Evolutionary conservation across 306 rosid species (phyloP).

Genomic region (Quercus engelmannii): DNA sequence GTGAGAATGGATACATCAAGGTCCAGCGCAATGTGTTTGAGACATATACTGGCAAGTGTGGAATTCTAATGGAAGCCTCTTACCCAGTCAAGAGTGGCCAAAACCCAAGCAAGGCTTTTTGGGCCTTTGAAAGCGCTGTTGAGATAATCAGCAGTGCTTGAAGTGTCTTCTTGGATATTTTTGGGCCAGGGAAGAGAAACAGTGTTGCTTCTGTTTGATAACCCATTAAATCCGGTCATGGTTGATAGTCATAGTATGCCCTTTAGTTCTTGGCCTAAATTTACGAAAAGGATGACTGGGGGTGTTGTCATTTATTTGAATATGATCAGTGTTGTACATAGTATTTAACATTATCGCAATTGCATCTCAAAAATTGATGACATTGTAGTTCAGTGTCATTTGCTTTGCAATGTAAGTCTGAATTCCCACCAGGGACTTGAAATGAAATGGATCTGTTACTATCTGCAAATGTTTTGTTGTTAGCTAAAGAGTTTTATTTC

Average conservation of each 20-base stretch:
- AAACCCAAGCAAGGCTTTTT: slow-evolving; percentile 23
- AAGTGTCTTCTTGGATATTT: slow-evolving; percentile 6
- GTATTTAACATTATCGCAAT: slow-evolving; percentile 2
- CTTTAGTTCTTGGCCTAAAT: neutral
- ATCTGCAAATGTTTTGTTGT: neutral
- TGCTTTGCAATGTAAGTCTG: slow-evolving; percentile 17
- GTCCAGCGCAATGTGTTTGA: slow-evolving; percentile 51
- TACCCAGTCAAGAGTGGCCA: slow-evolving; percentile 66
- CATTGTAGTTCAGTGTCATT: slow-evolving; percentile 17
- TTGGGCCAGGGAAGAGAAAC: slow-evolving; percentile 2
- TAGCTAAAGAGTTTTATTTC: too few relatives aligned
- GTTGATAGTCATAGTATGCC: neutral
- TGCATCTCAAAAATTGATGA: slow-evolving; percentile 16
- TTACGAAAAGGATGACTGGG: neutral
- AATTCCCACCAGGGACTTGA: neutral
- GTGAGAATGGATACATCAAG: slow-evolving; percentile 85
- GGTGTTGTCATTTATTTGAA: neutral
- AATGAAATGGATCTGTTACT: neutral
- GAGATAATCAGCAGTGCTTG: slow-evolving; percentile 47
- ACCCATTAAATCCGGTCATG: neutral
- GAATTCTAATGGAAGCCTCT: slow-evolving; percentile 71
- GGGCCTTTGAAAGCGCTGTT: slow-evolving; percentile 8
- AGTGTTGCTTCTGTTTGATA: neutral
- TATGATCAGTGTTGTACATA: slow-evolving; percentile 19
- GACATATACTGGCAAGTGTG: slow-evolving; percentile 60